These are phyloP conservation scores for Nakaseomyces nivariensis DNA, from an alignment of 1,139 yeast species.

Conservation along the genomic window DNA sequence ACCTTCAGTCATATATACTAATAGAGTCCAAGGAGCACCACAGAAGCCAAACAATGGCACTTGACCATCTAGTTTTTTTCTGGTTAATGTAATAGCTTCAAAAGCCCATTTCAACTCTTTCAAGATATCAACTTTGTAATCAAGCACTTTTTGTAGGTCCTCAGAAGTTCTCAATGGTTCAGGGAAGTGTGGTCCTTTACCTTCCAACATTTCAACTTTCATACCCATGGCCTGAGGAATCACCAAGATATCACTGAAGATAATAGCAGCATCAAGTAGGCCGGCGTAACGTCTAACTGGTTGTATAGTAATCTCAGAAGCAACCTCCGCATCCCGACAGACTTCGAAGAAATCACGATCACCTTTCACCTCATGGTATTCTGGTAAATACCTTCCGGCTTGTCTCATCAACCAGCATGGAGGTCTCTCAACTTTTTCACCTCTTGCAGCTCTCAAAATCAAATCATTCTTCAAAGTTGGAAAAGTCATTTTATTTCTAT, in stretches of 20 bases:
- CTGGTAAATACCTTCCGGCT: constrained; percentile 60
- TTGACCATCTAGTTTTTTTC: constrained; percentile 74
- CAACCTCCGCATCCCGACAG: constrained; percentile 88
- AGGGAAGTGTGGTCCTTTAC: constrained; percentile 90
- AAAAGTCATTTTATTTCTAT: constrained; percentile 27
- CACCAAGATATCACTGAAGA: constrained; percentile 88
- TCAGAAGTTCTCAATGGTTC: constrained; percentile 70
- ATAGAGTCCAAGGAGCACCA: constrained; percentile 96
- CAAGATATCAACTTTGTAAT: constrained; percentile 54
- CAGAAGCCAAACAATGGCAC: constrained; percentile 93
- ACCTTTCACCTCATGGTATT: constrained; percentile 83
- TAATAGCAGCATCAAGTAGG: constrained; percentile 89
- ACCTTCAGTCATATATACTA: constrained; percentile 97
- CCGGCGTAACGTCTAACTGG: constrained; percentile 89
- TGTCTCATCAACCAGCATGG: constrained; percentile 93
- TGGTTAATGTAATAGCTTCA: constrained; percentile 78
- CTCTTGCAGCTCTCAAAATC: constrained; percentile 79
- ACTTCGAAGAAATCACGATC: constrained; percentile 85
- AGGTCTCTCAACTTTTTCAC: constrained; percentile 87
- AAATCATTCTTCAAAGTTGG: constrained; percentile 79
- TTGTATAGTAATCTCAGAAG: constrained; percentile 89
- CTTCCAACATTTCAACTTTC: constrained; percentile 88
- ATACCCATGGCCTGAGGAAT: constrained; percentile 99
- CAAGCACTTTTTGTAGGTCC: constrained; percentile 49
- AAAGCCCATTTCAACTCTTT: constrained; percentile 90